phyloP scores from a whole-genome alignment of 2,329 filamentous ascomycete genomes.

The Talaromyces islandicus region DNA sequence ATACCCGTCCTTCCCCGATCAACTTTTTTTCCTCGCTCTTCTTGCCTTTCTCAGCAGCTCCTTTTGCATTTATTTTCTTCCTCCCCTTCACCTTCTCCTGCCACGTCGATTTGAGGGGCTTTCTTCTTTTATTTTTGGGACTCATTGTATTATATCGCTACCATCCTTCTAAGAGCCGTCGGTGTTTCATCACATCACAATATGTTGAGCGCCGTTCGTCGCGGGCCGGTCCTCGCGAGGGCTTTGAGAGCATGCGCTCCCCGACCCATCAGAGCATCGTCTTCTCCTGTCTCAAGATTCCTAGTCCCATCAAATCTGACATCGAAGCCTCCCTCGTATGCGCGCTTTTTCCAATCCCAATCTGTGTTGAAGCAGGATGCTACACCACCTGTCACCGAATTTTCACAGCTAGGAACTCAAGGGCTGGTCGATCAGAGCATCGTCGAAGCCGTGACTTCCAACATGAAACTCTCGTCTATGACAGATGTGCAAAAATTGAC shows the following conservation, averaged over 20 bases:
- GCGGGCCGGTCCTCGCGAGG: constrained; percentile 28
- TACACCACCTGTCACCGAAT: constrained; percentile 28
- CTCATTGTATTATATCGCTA: background rate
- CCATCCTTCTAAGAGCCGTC: constrained; percentile 1
- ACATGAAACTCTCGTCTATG: constrained; percentile 78
- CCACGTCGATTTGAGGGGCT: background rate
- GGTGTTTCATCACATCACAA: background rate
- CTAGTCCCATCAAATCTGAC: constrained; percentile 16
- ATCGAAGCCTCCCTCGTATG: constrained; percentile 13
- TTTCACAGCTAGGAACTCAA: constrained; percentile 31
- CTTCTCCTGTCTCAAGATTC: constrained; percentile 18
- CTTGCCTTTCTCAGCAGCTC: background rate
- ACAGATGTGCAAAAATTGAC: constrained; percentile 86
- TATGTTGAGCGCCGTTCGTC: constrained; percentile 36
- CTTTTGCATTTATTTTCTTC: background rate
- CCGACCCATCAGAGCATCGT: constrained; percentile 22
- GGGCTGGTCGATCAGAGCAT: constrained; percentile 57
- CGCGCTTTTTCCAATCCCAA: constrained; percentile 26
- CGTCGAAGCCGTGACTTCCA: constrained; percentile 60
- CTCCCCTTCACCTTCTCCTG: background rate
- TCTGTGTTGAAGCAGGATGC: constrained; percentile 21
- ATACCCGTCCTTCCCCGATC: constrained; percentile 3
- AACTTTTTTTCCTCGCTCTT: constrained; percentile 8
- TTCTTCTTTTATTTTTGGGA: background rate
- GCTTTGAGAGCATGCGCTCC: constrained; percentile 29